Base-by-base conservation (phyloP, 306 rosid genomes). In the Trifolium subterraneum region DNA sequence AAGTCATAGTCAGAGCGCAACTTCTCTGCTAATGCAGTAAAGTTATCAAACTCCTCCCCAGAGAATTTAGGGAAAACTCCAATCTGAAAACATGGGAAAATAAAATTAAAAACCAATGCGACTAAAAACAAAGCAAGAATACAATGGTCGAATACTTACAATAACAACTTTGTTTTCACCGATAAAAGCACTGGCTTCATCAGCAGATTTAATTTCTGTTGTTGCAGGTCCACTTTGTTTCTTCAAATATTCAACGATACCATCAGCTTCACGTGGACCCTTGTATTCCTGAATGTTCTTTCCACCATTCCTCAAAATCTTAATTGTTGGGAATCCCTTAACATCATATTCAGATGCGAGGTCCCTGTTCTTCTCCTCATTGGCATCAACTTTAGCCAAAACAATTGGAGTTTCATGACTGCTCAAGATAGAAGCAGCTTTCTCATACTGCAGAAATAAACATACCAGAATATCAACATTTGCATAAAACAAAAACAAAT, bases 261-360 rank as follows among this genome's bases (percentile, higher is more conserved):
- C 97, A 52, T 92, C 93, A 1, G 97, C 90, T 25, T 90, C 96
- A n/a, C 89, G 86, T 31, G 96, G 99, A 19, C 99, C 99, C 64
- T 94, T 88, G 89, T 88, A 94, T 41, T 92, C 97, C 42, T 92
- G 93, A 87, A 73, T 29, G 29, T 13, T 54, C 87, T 90, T 90
- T 48, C 99, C 99, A 66, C 95, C 96, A 41, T 88, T 82, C 69
- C 99, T 90, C 9, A 94, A 47, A 79, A 94, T 92, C 84, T 94
- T 94, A 48, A 92, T 36, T 7, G 97, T 95, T 58, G 99, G 99
- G 86, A 79, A 94, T 42, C 96, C 97, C 83, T 3, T 77, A 25
- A 90, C 72, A 0, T 88, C 93, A 64, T 51, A 90, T 27, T 89
- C 80, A 0, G 79, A 1, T 0, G 96, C 95, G 63, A 94, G 74